These are phyloP conservation scores for Bothriochloa decipiens DNA, from an alignment of 176 grass and related monocot genomes.

Conservation along the genomic window DNA sequence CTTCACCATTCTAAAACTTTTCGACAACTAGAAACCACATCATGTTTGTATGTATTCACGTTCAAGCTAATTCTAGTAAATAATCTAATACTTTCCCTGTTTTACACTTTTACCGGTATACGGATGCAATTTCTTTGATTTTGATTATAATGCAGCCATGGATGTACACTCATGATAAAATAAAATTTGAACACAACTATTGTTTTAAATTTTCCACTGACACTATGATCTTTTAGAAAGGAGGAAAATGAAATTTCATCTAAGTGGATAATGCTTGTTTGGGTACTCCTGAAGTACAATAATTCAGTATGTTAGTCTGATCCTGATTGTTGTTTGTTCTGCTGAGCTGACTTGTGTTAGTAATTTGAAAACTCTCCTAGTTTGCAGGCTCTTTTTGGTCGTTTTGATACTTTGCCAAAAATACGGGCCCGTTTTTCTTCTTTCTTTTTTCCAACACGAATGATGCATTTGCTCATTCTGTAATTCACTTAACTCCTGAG, in stretches of 20 bases:
- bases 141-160: conserved; percentile 13
- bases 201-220: background rate
- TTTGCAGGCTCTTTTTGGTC: background rate
- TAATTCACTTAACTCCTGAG: background rate
- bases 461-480: background rate
- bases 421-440: background rate
- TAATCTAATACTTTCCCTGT: no score
- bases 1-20: conserved; percentile 1
- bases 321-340: background rate
- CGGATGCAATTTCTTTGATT: conserved; percentile 2
- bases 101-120: background rate
- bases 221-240: no score
- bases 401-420: background rate
- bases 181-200: background rate
- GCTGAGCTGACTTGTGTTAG: background rate
- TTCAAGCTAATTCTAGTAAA: background rate
- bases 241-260: background rate
- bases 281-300: no score
- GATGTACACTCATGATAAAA: background rate
- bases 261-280: background rate
- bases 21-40: background rate
- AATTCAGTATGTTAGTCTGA: no score
- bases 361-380: background rate
- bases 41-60: background rate
- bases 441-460: background rate